Conservation (phyloP, 176 grass and related monocot species). For the Luzula sylvatica region DNA sequence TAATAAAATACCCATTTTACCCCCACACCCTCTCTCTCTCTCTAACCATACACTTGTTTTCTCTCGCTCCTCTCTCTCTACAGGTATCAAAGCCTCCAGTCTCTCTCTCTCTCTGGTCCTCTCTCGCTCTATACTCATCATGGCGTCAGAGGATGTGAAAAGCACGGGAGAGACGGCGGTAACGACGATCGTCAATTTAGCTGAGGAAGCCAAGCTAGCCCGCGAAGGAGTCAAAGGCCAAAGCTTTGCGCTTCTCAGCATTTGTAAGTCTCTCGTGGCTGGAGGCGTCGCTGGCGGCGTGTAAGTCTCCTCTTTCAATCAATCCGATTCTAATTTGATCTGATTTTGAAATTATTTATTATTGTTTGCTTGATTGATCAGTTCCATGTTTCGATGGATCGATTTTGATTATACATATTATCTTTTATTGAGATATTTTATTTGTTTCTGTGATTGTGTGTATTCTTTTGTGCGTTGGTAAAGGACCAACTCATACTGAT, state of each 20-base stretch:
- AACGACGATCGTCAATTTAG: conserved; percentile 84
- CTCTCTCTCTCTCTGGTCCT: not conserved
- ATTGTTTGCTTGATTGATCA: conserved; percentile 2
- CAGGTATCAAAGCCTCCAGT: conserved; percentile 3
- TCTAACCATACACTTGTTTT: too few species aligned
- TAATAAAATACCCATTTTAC: too few species aligned
- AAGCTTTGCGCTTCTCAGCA: conserved; percentile 56
- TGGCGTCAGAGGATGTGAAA: conserved; percentile 99
- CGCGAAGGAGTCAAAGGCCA: conserved; percentile 83
- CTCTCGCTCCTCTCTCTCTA: not conserved
- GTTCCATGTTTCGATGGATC: not conserved
- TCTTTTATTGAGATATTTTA: not conserved
- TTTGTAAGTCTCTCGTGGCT: conserved; percentile 91
- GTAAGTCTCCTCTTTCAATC: conserved; percentile 25
- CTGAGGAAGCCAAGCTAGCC: conserved; percentile 92
- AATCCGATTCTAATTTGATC: not conserved
- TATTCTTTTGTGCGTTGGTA: not conserved
- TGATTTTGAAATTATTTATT: not conserved
- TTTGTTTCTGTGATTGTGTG: not conserved
- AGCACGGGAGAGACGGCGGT: conserved; percentile 89
- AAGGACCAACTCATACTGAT: not conserved
- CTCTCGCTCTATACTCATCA: conserved; percentile 4
- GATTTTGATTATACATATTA: not conserved
- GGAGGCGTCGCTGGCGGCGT: conserved; percentile 86
- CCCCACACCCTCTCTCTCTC: too few species aligned